phyloP scores from a whole-genome alignment of 2,329 filamentous ascomycete genomes.

The Hypomyces rosellus region DNA sequence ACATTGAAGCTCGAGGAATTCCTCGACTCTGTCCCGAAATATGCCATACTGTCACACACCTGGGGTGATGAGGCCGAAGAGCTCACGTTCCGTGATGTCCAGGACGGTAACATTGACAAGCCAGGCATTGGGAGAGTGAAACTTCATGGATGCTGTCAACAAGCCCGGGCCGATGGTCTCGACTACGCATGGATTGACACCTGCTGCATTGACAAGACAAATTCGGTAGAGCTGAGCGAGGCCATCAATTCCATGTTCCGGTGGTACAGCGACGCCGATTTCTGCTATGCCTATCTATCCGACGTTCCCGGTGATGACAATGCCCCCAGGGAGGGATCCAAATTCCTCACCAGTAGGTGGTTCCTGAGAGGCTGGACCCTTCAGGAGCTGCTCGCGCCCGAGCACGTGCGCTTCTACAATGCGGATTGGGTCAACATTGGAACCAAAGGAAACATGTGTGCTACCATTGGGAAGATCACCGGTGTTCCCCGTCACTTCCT shows the following conservation, averaged over 20 bases:
- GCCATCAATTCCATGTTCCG: slow-evolving; percentile 17
- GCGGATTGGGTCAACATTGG: slow-evolving; percentile 12
- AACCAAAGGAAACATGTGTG: slow-evolving; percentile 2
- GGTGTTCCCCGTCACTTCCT: slow-evolving; percentile 17
- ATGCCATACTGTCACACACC: slow-evolving; percentile 27
- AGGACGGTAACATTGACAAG: background rate
- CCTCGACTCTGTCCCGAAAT: slow-evolving; percentile 14
- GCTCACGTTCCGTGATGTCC: background rate
- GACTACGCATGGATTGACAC: slow-evolving; percentile 16
- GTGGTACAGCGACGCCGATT: slow-evolving; percentile 10
- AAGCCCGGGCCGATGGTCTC: slow-evolving; percentile 15
- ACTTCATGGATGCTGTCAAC: slow-evolving; percentile 1
- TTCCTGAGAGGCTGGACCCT: slow-evolving; percentile 21
- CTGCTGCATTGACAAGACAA: slow-evolving; percentile 16
- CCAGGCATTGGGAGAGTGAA: background rate
- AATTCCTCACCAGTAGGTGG: slow-evolving; percentile 16
- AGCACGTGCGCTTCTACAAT: slow-evolving; percentile 16
- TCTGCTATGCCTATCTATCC: slow-evolving; percentile 14
- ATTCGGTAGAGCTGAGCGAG: slow-evolving; percentile 12
- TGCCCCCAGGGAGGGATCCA: background rate
- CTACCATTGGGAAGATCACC: slow-evolving; percentile 22
- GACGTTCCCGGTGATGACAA: slow-evolving; percentile 6
- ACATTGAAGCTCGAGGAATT: slow-evolving; percentile 16
- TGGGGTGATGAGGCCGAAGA: slow-evolving; percentile 17
- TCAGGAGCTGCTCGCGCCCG: slow-evolving; percentile 21